These are phyloP conservation scores for Blastobotrys raffinosifermentans DNA, from an alignment of 1,139 yeast species.

Conservation along the genomic window DNA sequence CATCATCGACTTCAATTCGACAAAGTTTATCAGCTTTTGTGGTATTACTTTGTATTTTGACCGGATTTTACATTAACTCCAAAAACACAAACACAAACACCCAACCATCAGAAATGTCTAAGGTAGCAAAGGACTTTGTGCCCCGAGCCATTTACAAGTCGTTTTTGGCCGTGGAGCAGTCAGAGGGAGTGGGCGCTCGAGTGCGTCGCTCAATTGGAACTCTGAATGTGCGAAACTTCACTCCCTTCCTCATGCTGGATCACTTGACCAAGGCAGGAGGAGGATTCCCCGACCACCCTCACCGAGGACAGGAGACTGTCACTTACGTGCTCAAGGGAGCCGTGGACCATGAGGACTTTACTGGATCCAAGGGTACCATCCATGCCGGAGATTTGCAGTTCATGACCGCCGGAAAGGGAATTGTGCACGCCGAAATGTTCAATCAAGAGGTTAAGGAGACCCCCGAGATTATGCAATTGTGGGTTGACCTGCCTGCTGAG, in stretches of 20 bases:
- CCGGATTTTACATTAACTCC: background rate
- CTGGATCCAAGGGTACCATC: slow-evolving; percentile 73
- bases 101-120: background rate
- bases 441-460: slow-evolving; percentile 47
- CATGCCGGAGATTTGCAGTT: slow-evolving; percentile 86
- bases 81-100: background rate
- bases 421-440: slow-evolving; percentile 88
- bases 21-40: too few relatives aligned
- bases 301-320: slow-evolving; percentile 85
- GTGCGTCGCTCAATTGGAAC: slow-evolving; percentile 82
- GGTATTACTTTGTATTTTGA: too few relatives aligned
- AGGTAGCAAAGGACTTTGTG: slow-evolving; percentile 7
- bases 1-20: too few relatives aligned
- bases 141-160: slow-evolving; percentile 53
- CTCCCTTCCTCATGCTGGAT: slow-evolving; percentile 82
- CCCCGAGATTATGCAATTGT: slow-evolving; percentile 73
- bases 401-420: slow-evolving; percentile 92
- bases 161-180: slow-evolving; percentile 63
- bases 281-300: slow-evolving; percentile 95
- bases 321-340: slow-evolving; percentile 69
- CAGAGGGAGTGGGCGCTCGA: slow-evolving; percentile 83
- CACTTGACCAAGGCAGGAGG: slow-evolving; percentile 56
- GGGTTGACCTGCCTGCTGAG: slow-evolving; percentile 82
- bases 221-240: slow-evolving; percentile 58
- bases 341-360: slow-evolving; percentile 87